These are phyloP conservation scores for Naegleria gruberi DNA, from an alignment of 208 protist species.

Conservation along the genomic window DNA sequence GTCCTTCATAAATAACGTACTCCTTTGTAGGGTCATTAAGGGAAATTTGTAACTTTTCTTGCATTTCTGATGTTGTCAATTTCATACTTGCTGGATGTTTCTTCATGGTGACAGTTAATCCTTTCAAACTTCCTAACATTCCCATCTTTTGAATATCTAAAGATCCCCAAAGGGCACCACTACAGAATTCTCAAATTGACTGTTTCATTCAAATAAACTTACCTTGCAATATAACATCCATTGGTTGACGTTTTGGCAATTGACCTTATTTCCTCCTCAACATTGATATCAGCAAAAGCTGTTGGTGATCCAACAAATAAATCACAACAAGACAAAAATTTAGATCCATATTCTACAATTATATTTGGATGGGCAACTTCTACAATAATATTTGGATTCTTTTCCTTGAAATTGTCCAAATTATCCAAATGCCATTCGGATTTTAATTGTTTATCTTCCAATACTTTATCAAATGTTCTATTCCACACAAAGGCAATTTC, in stretches of 20 bases:
- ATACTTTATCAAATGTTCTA: constrained; percentile 26
- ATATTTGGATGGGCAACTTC: constrained; percentile 40
- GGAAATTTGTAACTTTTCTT: not conserved
- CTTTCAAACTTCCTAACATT: constrained; percentile 5
- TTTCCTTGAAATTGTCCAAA: constrained; percentile 14
- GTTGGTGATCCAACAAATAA: constrained; percentile 37
- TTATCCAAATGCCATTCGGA: constrained; percentile 23
- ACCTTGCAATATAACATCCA: constrained; percentile 33
- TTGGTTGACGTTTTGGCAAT: not conserved
- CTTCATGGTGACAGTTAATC: constrained; percentile 35
- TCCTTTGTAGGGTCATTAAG: not conserved
- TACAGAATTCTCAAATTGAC: too few relatives aligned
- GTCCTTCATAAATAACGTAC: constrained; percentile 32
- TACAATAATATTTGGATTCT: constrained; percentile 33
- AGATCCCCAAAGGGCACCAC: constrained; percentile 39
- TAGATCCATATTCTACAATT: constrained; percentile 21
- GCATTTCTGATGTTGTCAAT: not conserved
- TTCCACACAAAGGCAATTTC: constrained; percentile 42
- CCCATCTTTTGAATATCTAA: constrained; percentile 42
- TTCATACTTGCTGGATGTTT: constrained; percentile 37
- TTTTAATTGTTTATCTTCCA: constrained; percentile 18
- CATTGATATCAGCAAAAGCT: constrained; percentile 26
- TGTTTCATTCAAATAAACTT: too few relatives aligned
- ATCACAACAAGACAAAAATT: constrained; percentile 27
- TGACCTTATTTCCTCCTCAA: not conserved